Base-by-base conservation (phyloP, 208 protist genomes). In the Leishmania gerbilli region DNA sequence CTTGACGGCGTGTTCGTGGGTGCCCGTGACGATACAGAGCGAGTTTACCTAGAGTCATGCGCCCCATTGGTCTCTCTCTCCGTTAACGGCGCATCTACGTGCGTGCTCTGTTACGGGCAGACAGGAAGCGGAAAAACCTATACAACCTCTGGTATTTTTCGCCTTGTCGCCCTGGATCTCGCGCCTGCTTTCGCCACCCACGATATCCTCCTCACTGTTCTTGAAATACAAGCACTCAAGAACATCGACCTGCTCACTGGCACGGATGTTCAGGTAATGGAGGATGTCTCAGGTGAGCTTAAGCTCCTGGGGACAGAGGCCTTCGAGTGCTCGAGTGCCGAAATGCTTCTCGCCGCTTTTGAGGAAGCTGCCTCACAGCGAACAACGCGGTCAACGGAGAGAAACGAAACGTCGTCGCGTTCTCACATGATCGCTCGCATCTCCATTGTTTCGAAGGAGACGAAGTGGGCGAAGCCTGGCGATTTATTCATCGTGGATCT, bases 51-150 rank as follows among this genome's bases (percentile, higher is more conserved):
- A 19, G 87, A 95, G 76, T 95, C 95, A 13, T 97, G 95, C 74
- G 84, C 87, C 27, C 93, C 95, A 56, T 85, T 97, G 1, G 93
- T 96, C 1, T 83, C 89, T n/a, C 88, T 97, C 21, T 92, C 93
- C 15, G 90, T 95, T 60, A 87, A 92, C 62, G 95, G 95, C 13
- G 95, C 91, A 19, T 95, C 91, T 4, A 96, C 95, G 4, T 96
- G 93, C 82, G 87, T 97, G 79, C 80, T 97, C 19, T 97, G 92
- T 87, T 98, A 98, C 81, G 96, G 96, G 0, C 96, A 98, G 83
- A 98, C 96, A 17, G 95, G 95, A 21, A 97, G 94, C 82, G 96
- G 96, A 17, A 98, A 98, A 85, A 98, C 96, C 5, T 95, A 92
- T 86, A 98, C 95, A 24, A 97, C 92, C 9, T 82, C 88, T 6